phyloP scores from a whole-genome alignment of 805 yeast species.

The Nakazawaea sp. region DNA sequence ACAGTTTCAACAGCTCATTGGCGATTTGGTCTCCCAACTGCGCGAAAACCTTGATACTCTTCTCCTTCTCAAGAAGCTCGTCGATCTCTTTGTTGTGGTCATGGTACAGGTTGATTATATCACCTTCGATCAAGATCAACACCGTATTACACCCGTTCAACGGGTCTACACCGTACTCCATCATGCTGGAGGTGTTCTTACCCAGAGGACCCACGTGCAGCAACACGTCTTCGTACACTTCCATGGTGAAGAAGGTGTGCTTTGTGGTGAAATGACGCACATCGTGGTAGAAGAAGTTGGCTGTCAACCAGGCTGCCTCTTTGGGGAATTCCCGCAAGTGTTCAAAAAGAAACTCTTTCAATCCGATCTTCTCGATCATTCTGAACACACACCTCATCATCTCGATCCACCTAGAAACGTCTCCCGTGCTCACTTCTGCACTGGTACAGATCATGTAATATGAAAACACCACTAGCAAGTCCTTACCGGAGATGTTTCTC shows the following conservation, averaged over 20 bases:
- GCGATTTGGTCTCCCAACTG: too few species aligned
- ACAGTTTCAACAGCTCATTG: background rate
- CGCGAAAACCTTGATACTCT: too few species aligned
- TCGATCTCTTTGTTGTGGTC: conserved; percentile 17
- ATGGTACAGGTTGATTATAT: conserved; percentile 28
- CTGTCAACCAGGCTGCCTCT: conserved; percentile 33
- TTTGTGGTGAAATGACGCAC: conserved; percentile 26
- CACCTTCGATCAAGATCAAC: conserved; percentile 31
- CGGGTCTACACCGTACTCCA: conserved; percentile 35
- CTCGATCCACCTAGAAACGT: conserved; percentile 30
- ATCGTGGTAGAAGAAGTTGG: conserved; percentile 38
- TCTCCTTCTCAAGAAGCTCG: conserved; percentile 1
- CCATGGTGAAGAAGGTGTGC: conserved; percentile 31
- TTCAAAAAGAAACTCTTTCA: conserved; percentile 1
- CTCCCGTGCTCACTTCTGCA: conserved; percentile 29
- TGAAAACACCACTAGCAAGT: conserved; percentile 20
- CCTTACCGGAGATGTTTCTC: conserved; percentile 12
- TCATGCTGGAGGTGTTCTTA: conserved; percentile 14
- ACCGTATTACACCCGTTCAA: conserved; percentile 35
- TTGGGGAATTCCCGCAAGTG: conserved; percentile 18
- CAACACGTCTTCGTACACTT: conserved; percentile 27
- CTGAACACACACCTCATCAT: conserved; percentile 25
- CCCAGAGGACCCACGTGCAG: conserved; percentile 16
- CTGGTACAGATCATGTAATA: conserved; percentile 24
- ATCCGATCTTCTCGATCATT: conserved; percentile 23